Base-by-base conservation (phyloP, 73 alveolate species). In the Paramecium bursaria region DNA sequence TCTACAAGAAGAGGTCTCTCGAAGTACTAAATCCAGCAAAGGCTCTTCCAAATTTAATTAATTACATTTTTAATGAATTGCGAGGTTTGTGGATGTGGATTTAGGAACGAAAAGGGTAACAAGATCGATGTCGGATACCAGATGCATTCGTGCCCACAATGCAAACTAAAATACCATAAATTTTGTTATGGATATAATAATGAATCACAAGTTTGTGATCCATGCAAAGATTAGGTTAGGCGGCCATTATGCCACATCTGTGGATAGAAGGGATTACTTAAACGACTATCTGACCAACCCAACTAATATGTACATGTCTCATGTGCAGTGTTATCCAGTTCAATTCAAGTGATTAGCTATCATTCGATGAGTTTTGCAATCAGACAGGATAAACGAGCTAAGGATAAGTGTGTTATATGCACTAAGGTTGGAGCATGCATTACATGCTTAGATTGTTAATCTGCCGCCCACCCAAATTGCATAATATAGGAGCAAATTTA, bases 271-370 rank as follows among this genome's bases (percentile, higher is more conserved):
- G 82, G 82, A 13, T 42, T 67, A 31, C 25, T 67, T 5, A 67
- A 67, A 27, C 15, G 82, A 67, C 55, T 67, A 2, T 67, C 82
- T 4, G 82, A 67, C 44, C 35, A 67, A 25, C 26, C 42, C 44
- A 57, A 57, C 19, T 53, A 39, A 17, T 67, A 67, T 42, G 82
- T 67, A 6, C 82, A 67, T 67, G 82, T 67, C 11, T 67, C 82
- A 14, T 67, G 82, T 42, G 82, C 82, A 1, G 44, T 67, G 1
- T 67, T 67, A 11, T 42, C 82, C 17, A 9, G 42, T 0, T 57
- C 33, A 39, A 67, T 67, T 26, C 10, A 67, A 26, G 82, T 67
- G 19, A 42, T 67, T 30, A 67, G 33, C 17, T 67, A 67, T 67
- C 55, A 67, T 2, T 30, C 82, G 4, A 67, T 67, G 82, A 67